These are phyloP conservation scores for Neltuma alba DNA, from an alignment of 306 rosid species.

Conservation along the genomic window DNA sequence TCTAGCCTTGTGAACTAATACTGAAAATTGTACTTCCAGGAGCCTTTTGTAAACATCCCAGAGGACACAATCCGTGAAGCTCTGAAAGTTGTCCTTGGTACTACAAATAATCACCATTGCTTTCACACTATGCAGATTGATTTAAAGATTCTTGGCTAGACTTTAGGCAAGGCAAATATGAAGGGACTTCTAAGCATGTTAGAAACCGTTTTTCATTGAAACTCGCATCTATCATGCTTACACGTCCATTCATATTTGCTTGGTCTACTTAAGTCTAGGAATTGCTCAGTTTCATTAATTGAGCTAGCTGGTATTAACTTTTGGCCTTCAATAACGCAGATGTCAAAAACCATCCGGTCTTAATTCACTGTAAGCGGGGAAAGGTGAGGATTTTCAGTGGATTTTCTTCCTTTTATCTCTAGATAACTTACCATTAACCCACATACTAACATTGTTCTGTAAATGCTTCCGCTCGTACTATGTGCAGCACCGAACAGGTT, in stretches of 20 bases:
- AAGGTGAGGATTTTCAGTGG: slow-evolving; percentile 59
- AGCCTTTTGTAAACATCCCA: slow-evolving; percentile 96
- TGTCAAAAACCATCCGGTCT: slow-evolving; percentile 87
- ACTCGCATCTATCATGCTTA: background rate
- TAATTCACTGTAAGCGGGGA: slow-evolving; percentile 95
- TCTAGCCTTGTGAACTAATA: background rate
- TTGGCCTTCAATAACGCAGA: slow-evolving; percentile 55
- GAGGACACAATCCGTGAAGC: slow-evolving; percentile 94
- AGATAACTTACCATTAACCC: slow-evolving; percentile 3
- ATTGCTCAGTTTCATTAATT: background rate
- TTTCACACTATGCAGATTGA: slow-evolving; percentile 6
- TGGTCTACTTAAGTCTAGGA: background rate
- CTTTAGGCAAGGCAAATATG: background rate
- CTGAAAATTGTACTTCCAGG: slow-evolving; percentile 56
- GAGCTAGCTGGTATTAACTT: slow-evolving; percentile 22
- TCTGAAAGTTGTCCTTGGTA: slow-evolving; percentile 92
- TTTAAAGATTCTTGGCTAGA: background rate
- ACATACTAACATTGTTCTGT: background rate
- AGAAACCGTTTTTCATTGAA: background rate
- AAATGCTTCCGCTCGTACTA: slow-evolving; percentile 23
- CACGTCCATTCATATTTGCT: background rate
- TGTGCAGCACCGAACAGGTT: slow-evolving; percentile 96
- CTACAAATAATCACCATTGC: slow-evolving; percentile 13
- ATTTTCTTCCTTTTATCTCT: background rate
- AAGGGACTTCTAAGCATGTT: background rate